Conservation (phyloP, 345 rosid genomes). For the Eucalyptus sp. region DNA sequence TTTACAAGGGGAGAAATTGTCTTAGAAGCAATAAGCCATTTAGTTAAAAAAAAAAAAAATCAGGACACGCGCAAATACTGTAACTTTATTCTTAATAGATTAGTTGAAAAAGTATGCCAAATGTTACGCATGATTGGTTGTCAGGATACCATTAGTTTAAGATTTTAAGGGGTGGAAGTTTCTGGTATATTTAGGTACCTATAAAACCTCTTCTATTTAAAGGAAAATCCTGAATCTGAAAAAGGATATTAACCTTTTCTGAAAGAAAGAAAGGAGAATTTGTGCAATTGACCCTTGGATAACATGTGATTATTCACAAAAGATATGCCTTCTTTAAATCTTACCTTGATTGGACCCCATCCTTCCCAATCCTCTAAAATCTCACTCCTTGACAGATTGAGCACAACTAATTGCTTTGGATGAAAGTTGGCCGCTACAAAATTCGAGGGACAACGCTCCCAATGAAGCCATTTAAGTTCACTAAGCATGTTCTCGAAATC, state of each 20-base stretch:
- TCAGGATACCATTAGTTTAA: no score
- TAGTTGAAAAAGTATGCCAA: no score
- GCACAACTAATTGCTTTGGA: neutral
- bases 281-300: fast-evolving
- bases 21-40: no score
- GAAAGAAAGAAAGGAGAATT: neutral
- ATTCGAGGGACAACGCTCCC: neutral
- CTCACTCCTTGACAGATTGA: neutral
- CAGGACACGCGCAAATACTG: no score
- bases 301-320: fast-evolving
- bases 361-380: neutral
- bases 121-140: no score
- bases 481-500: neutral
- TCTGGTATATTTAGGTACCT: no score
- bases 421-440: neutral
- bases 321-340: neutral
- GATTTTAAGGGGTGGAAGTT: no score
- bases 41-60: no score
- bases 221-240: neutral
- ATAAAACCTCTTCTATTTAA: no score
- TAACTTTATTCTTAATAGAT: no score
- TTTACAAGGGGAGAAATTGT: no score
- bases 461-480: neutral
- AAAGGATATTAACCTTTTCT: neutral
- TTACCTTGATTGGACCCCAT: neutral